Conservation (phyloP, 805 yeast species). For the Saturnispora halmiae region DNA sequence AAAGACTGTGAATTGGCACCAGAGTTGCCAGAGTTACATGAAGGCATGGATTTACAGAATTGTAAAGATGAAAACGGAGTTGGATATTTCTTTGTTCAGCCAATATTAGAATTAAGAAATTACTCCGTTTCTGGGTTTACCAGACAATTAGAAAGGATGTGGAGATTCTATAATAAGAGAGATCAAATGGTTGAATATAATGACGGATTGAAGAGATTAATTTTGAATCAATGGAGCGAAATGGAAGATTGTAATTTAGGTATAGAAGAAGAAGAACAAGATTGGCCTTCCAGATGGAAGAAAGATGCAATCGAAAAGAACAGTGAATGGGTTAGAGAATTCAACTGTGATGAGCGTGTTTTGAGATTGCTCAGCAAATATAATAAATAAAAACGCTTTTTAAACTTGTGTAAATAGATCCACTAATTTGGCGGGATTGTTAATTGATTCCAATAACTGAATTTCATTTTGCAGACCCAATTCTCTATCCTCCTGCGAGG, state of each 20-base stretch:
- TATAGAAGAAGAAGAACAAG: slow-evolving; percentile 58
- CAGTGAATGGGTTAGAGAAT: slow-evolving; percentile 83
- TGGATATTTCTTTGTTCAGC: slow-evolving; percentile 64
- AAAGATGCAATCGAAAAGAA: slow-evolving; percentile 58
- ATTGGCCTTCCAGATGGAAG: slow-evolving; percentile 87
- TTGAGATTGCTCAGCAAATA: slow-evolving; percentile 42
- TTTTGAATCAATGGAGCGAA: slow-evolving; percentile 41
- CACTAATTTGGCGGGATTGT: slow-evolving; percentile 2
- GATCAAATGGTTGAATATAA: slow-evolving; percentile 31
- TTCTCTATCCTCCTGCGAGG: not conserved
- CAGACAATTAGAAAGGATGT: slow-evolving; percentile 66
- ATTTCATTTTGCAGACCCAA: slow-evolving; percentile 1
- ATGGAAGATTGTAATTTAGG: slow-evolving; percentile 38
- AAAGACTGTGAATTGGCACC: slow-evolving; percentile 45
- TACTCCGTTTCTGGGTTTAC: slow-evolving; percentile 75
- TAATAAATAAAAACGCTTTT: slow-evolving; percentile 10
- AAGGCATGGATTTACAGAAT: slow-evolving; percentile 23
- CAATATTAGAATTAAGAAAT: slow-evolving; percentile 65
- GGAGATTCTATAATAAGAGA: slow-evolving; percentile 69
- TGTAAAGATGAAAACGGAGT: slow-evolving; percentile 31
- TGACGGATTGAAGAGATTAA: slow-evolving; percentile 21
- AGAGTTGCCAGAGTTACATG: slow-evolving; percentile 32
- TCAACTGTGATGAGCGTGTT: slow-evolving; percentile 63
- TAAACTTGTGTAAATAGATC: not conserved
- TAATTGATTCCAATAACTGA: not conserved